phyloP scores from a whole-genome alignment of 805 yeast species.

The Candida adriatica region DNA sequence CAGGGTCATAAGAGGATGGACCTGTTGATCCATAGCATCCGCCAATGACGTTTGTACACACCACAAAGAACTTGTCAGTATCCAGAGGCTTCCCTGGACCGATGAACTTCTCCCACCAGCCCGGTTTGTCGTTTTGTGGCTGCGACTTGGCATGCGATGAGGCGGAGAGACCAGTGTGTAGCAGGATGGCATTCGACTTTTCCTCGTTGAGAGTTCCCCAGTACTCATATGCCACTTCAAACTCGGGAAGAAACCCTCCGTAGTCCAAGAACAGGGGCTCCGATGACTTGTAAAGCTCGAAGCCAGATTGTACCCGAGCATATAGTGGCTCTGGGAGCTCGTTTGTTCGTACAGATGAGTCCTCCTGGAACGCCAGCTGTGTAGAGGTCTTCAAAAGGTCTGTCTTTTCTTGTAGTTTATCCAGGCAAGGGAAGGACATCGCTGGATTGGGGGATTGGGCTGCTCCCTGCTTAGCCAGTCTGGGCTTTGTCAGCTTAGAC shows the following conservation, averaged over 20 bases:
- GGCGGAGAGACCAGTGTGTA: slow-evolving; percentile 90
- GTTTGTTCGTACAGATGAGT: slow-evolving; percentile 15
- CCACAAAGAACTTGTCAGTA: slow-evolving; percentile 71
- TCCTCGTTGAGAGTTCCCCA: slow-evolving; percentile 73
- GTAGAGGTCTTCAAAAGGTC: slow-evolving; percentile 19
- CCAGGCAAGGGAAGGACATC: slow-evolving; percentile 73
- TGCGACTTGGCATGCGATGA: slow-evolving; percentile 91
- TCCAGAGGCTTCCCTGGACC: slow-evolving; percentile 78
- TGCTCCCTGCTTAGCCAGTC: slow-evolving; percentile 4
- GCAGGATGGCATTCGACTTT: slow-evolving; percentile 64
- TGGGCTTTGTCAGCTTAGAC: slow-evolving; percentile 8
- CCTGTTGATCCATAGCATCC: slow-evolving; percentile 96
- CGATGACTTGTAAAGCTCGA: slow-evolving; percentile 44
- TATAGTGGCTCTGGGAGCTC: slow-evolving; percentile 86
- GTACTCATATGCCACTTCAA: slow-evolving; percentile 83
- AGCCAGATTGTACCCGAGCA: slow-evolving; percentile 62
- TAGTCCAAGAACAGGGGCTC: slow-evolving; percentile 69
- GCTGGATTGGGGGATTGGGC: slow-evolving; percentile 14
- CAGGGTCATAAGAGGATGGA: slow-evolving; percentile 75
- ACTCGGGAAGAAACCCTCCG: slow-evolving; percentile 72
- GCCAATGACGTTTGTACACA: slow-evolving; percentile 89
- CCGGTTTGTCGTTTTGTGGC: slow-evolving; percentile 55
- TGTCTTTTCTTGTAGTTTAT: slow-evolving; percentile 57
- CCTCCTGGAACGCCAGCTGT: slow-evolving; percentile 4
- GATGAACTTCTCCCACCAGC: slow-evolving; percentile 96